These are phyloP conservation scores for Panicum miliaceum DNA, from an alignment of 176 grass and related monocot species.

Conservation along the genomic window DNA sequence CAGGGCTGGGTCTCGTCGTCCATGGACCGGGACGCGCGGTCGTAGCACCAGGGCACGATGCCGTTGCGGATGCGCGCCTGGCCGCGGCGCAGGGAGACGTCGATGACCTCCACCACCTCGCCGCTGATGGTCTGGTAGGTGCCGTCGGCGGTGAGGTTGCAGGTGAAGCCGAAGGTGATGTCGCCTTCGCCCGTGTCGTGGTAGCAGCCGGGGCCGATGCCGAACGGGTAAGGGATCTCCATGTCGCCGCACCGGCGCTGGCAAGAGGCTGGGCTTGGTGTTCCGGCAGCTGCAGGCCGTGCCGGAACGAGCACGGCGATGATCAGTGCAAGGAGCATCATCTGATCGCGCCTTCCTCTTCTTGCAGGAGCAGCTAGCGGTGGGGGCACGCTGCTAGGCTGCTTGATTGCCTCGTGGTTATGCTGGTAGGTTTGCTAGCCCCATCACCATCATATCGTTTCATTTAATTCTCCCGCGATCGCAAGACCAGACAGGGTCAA, in stretches of 20 bases:
- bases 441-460: no score
- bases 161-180: constrained; percentile 41
- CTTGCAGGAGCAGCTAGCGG: no score
- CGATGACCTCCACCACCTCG: not conserved
- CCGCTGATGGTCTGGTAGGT: not conserved
- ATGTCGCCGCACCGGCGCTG: constrained; percentile 43
- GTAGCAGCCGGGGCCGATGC: constrained; percentile 54
- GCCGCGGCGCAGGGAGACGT: not conserved
- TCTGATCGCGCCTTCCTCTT: no score
- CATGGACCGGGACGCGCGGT: constrained; percentile 3
- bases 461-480: no score
- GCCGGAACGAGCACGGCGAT: not conserved
- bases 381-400: no score
- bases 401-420: no score
- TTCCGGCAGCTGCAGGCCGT: not conserved
- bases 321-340: no score
- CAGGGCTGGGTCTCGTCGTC: accelerated
- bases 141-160: constrained; percentile 10
- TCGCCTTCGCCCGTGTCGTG: constrained; percentile 23
- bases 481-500: no score
- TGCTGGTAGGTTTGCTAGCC: no score
- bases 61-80: constrained; percentile 4
- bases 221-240: constrained; percentile 60
- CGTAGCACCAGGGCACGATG: constrained; percentile 35
- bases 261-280: constrained; percentile 11